Evolutionary conservation across 192 early-diverging fungal genomes (phyloP).

Genomic region (Coemansia nantahalensis): DNA sequence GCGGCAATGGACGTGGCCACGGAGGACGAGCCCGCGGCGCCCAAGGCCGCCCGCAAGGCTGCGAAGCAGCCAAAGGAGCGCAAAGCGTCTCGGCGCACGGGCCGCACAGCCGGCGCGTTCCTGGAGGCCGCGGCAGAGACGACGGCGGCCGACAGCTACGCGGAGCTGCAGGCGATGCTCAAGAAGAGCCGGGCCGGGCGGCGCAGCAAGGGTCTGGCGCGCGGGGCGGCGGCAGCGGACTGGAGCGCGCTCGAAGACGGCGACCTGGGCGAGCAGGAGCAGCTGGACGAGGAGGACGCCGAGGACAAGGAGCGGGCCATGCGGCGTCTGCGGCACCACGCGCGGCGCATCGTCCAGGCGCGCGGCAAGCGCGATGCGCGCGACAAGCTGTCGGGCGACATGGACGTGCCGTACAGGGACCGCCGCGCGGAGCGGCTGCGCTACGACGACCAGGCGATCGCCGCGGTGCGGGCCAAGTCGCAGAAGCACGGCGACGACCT

Average conservation of each 20-base stretch:
- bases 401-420: constrained; percentile 80
- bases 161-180: constrained; percentile 47
- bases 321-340: constrained; percentile 47
- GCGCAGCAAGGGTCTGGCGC: constrained; percentile 10
- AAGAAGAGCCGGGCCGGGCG: constrained; percentile 12
- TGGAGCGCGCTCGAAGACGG: constrained; percentile 49
- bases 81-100: too few species aligned
- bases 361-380: constrained; percentile 37
- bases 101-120: constrained; percentile 2
- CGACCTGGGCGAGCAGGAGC: constrained; percentile 79
- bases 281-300: constrained; percentile 69
- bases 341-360: constrained; percentile 37
- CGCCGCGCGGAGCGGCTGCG: constrained; percentile 30
- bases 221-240: not conserved
- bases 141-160: constrained; percentile 33
- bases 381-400: constrained; percentile 64
- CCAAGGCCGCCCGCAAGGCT: not conserved
- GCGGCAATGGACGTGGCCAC: constrained; percentile 5
- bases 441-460: constrained; percentile 20
- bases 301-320: constrained; percentile 73
- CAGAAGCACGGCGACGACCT: constrained; percentile 51
- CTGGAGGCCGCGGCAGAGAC: constrained; percentile 3
- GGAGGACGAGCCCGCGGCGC: not conserved
- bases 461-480: constrained; percentile 13
- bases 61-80: not conserved